These are phyloP conservation scores for Naganishia kalamii DNA, from an alignment of 768 basidiomycete species.

Conservation along the genomic window DNA sequence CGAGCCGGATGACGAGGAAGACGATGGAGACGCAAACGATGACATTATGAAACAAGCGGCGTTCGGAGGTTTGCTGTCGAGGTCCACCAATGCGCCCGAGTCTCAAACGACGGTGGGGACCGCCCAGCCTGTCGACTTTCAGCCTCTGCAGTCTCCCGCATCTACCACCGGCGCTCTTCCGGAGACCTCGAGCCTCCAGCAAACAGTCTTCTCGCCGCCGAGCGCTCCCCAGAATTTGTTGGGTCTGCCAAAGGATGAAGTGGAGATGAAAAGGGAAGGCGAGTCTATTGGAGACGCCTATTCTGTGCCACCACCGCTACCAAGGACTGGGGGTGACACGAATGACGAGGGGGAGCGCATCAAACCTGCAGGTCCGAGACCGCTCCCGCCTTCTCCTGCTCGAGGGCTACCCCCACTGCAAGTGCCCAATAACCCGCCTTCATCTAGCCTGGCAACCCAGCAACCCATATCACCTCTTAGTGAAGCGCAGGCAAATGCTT, in stretches of 20 bases:
- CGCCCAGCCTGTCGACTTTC: conserved; percentile 1
- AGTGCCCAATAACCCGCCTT: neutral
- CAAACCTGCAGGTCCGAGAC: conserved; percentile 23
- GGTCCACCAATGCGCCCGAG: neutral
- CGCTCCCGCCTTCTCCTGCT: conserved; percentile 11
- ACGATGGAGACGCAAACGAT: conserved; percentile 33
- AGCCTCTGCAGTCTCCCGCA: conserved; percentile 10
- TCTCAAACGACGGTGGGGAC: too few relatives aligned
- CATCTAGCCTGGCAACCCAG: neutral
- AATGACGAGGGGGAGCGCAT: neutral
- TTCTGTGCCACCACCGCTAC: conserved; percentile 32
- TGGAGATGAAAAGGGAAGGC: conserved; percentile 40
- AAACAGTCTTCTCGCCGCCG: neutral
- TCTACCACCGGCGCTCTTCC: neutral
- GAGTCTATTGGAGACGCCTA: conserved; percentile 30
- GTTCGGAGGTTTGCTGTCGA: neutral
- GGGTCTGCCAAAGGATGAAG: conserved; percentile 37
- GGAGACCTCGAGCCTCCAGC: neutral
- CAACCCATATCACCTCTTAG: too few relatives aligned
- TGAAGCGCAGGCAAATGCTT: too few relatives aligned
- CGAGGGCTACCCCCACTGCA: conserved; percentile 28
- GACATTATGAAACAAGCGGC: conserved; percentile 28
- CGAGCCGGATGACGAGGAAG: conserved; percentile 26
- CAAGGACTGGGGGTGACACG: neutral
- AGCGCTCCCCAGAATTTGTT: conserved; percentile 10